These are phyloP conservation scores for Rhodotorula sp. DNA, from an alignment of 1,284 basidiomycete species.

Conservation along the genomic window DNA sequence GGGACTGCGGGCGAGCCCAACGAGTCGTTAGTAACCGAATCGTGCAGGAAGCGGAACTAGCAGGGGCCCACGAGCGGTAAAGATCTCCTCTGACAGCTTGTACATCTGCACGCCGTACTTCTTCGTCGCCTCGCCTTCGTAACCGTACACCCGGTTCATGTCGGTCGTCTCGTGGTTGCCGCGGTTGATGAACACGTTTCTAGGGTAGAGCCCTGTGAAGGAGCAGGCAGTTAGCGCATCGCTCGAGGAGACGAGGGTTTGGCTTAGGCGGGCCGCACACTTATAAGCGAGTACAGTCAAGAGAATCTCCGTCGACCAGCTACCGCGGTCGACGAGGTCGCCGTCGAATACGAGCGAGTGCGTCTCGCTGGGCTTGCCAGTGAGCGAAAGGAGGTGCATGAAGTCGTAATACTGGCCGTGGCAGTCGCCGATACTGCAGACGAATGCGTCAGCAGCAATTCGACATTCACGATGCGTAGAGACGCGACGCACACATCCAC, in stretches of 20 bases:
- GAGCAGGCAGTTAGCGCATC: neutral
- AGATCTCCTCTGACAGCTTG: constrained; percentile 86
- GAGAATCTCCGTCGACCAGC: constrained; percentile 96
- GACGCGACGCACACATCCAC: constrained; percentile 74
- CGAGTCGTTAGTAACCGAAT: neutral
- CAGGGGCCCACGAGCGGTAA: constrained; percentile 70
- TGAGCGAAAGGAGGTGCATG: constrained; percentile 79
- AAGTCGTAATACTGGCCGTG: constrained; percentile 89
- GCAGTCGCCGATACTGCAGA: constrained; percentile 27
- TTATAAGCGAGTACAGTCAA: constrained; percentile 93
- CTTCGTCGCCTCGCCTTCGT: constrained; percentile 81
- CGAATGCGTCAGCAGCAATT: neutral
- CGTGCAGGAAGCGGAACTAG: too few relatives aligned
- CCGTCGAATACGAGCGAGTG: constrained; percentile 86
- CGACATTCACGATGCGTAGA: neutral
- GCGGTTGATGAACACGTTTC: constrained; percentile 82
- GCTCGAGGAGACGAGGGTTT: too few relatives aligned
- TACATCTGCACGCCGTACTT: constrained; percentile 84
- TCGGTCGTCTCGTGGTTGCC: constrained; percentile 82
- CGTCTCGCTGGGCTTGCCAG: constrained; percentile 74
- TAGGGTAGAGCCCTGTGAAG: constrained; percentile 75
- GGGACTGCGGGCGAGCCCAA: constrained; percentile 62
- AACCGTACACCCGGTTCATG: constrained; percentile 23
- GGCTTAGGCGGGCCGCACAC: constrained; percentile 58
- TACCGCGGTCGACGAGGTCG: constrained; percentile 94